Conservation (phyloP, 1,139 yeast genomes). For the Ashbya aceris region DNA sequence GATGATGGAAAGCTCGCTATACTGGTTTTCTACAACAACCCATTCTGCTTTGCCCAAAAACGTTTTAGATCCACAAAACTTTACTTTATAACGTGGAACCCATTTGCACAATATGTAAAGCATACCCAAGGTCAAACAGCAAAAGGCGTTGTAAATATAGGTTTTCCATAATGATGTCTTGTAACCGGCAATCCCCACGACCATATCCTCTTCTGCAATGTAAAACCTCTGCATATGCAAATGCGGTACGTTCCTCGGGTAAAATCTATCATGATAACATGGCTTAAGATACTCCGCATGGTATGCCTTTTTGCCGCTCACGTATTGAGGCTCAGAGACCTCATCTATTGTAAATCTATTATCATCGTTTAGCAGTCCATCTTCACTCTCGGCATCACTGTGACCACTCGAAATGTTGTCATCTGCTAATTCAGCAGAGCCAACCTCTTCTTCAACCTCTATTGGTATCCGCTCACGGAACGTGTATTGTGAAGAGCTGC, state of each 20-base stretch:
- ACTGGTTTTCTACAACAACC: conserved; percentile 90
- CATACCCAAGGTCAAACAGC: conserved; percentile 56
- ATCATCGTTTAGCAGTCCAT: conserved; percentile 19
- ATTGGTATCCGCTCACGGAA: conserved; percentile 39
- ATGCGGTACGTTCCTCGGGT: conserved; percentile 36
- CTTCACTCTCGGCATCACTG: conserved; percentile 10
- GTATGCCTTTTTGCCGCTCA: conserved; percentile 12
- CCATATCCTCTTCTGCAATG: conserved; percentile 90
- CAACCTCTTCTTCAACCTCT: conserved; percentile 29
- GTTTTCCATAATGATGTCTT: conserved; percentile 41
- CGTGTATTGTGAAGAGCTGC: conserved; percentile 31
- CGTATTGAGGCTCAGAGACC: conserved; percentile 15
- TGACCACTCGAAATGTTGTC: conserved; percentile 17
- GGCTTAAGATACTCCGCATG: conserved; percentile 29
- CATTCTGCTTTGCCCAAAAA: conserved; percentile 81
- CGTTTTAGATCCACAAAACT: conserved; percentile 52
- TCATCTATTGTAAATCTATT: conserved; percentile 21
- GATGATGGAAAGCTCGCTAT: conserved; percentile 68
- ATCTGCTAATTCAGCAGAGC: conserved; percentile 14
- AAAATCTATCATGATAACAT: conserved; percentile 35
- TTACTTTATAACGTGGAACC: conserved; percentile 71
- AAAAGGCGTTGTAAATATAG: conserved; percentile 43
- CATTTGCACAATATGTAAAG: conserved; percentile 70
- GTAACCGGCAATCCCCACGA: conserved; percentile 90
- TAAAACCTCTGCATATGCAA: conserved; percentile 68